Evolutionary conservation across 2,329 filamentous ascomycete species (phyloP).

Genomic region (Sarocladium brachiariae): DNA sequence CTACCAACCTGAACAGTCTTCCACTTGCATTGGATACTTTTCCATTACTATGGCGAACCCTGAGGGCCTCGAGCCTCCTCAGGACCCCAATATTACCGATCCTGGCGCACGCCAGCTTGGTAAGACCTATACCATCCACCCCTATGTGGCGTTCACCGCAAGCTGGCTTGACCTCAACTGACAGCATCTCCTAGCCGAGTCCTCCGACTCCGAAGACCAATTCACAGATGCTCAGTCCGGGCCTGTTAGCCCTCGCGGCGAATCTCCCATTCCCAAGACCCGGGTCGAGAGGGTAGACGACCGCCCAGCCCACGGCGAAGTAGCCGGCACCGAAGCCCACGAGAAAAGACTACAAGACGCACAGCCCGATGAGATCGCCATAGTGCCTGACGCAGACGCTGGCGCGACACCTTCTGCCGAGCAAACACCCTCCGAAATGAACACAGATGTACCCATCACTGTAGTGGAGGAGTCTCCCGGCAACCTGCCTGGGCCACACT

Average conservation of each 20-base stretch:
- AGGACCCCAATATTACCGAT: slow-evolving; percentile 34
- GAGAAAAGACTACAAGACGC: slow-evolving; percentile 50
- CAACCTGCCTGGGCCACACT: slow-evolving; percentile 32
- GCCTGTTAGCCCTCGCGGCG: slow-evolving; percentile 32
- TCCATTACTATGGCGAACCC: slow-evolving; percentile 21
- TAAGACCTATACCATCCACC: slow-evolving; percentile 22
- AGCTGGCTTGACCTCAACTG: slow-evolving; percentile 18
- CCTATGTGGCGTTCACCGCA: background rate
- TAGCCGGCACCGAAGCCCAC: slow-evolving; percentile 54
- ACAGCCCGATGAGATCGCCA: slow-evolving; percentile 53
- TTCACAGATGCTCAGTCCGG: slow-evolving; percentile 60
- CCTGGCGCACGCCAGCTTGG: slow-evolving; percentile 55
- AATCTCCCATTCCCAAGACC: slow-evolving; percentile 51
- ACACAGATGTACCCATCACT: slow-evolving; percentile 37
- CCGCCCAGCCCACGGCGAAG: slow-evolving; percentile 46
- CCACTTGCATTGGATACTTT: too few species aligned
- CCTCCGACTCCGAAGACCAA: slow-evolving; percentile 62
- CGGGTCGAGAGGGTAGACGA: slow-evolving; percentile 53
- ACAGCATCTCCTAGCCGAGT: slow-evolving; percentile 28
- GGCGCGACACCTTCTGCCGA: slow-evolving; percentile 10
- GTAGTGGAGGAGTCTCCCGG: slow-evolving; percentile 47
- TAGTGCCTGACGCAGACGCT: slow-evolving; percentile 27
- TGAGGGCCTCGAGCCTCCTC: slow-evolving; percentile 25
- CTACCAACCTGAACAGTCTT: background rate
- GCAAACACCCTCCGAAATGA: slow-evolving; percentile 12